Evolutionary conservation across 2,329 filamentous ascomycete species (phyloP), one percentile per base, ranked within the genome.

Genomic region (Cordyceps militaris): DNA sequence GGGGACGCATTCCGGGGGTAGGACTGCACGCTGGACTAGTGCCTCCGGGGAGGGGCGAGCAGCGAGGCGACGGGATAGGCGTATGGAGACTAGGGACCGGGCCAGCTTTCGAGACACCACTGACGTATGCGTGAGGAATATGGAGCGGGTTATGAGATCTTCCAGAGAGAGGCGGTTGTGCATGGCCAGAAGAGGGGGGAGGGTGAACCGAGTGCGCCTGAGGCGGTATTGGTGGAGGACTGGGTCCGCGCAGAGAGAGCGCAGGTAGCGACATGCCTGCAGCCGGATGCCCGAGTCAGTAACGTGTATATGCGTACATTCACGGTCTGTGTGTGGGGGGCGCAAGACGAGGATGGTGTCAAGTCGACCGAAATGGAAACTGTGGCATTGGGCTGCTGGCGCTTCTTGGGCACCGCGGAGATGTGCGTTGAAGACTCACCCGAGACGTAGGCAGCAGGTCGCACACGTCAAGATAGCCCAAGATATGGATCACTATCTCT

Each of bases 121-220:
- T 34, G 85, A 82, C 14, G 84, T 89, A 56, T 79, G 76, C 42
- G 85, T 87, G 43, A 88, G 71, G 70, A 88, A 86, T 66, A 90
- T 88, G 67, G 76, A 79, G 42, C 84, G 79, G 23, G 76, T 71
- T 54, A 86, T 83, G 14, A 89, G 82, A 57, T 87, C 82, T 38
- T 81, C 70, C 2, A 85, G 74, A 4, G 82, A 79, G 2, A 86
- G 83, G 8, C 84, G 79, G 28, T 75, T 77, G 4, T 83, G 78
- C 6, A 79, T 80, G 8, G 74, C 73, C 11, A 89, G 76, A 32
- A 83, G 73, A 16, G 79, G 77, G 4, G 79, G 75, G 3, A 90
- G 78, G 4, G 76, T 69, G 34, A 73, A 64, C 36, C 83, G 81
- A 36, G 77, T 80, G 61, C 74, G 78, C 51, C 79, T 83, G 21